Base-by-base conservation (phyloP, 1,284 basidiomycete genomes). In the Rhodotorula sp. region DNA sequence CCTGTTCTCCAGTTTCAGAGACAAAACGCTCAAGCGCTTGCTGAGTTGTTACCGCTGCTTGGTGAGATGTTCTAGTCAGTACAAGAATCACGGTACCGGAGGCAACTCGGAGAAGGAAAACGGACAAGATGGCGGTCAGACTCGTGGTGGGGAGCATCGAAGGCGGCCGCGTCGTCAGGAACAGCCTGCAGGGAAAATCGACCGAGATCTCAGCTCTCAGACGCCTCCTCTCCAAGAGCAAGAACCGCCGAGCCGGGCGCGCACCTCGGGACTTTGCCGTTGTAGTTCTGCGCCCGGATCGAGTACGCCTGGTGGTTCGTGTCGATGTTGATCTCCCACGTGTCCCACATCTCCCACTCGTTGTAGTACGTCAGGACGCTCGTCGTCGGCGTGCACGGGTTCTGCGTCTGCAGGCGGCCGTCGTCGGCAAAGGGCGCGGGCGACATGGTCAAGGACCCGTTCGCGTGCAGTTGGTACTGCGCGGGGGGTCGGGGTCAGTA, bases 371-470 rank as follows among this genome's bases (percentile, higher is more conserved):
- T 88, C 78, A 95, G 86, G 79, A 93, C 88, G 80, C 93, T 91
- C 42, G 92, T 92, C 10, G 85, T 83, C 6, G 91, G 89, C 2
- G 89, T 89, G 78, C 94, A 97, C 0, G 91, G 88, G 76, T 94
- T 89, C 83, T 97, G 92, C 60, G 95, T 86, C 82, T 94, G 93
- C 79, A 95, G 91, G 81, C 86, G 91, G 22, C 93, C 93, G 79
- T 96, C 93, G 26, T 78, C 68, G 22, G 83, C 85, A 74, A 90
- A 86, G 3, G 92, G 90, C 3, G 78, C 83, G 1, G 73, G 73
- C 44, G 71, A 68, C 54, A 76, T 62, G 20, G 70, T 74, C 17
- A 74, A 44, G 3, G 70, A 77, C 18, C 91, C 91, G 79, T 95
- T 93, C 66, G 82, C 45, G 70, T 86, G 81, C 56, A 91, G 80